Evolutionary conservation across 148 eudicot species (phyloP).

Genomic region (Rhododendron ovatum): DNA sequence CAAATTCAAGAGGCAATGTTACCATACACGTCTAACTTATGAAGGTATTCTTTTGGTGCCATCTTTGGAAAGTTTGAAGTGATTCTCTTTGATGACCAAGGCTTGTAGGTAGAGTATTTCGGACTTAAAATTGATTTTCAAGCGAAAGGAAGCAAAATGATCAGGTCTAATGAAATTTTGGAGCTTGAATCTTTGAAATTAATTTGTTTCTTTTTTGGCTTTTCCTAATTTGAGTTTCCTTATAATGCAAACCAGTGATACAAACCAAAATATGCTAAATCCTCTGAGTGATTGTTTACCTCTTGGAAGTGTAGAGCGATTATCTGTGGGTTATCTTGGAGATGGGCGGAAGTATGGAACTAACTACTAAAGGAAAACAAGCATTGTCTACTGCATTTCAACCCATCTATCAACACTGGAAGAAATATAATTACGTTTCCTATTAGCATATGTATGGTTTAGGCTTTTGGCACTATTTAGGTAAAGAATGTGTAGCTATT

Average conservation of each 20-base stretch:
- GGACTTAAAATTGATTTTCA: background rate
- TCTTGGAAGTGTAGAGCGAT: background rate
- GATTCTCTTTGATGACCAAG: background rate
- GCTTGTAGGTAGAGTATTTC: background rate
- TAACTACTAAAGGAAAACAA: background rate
- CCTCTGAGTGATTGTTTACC: background rate
- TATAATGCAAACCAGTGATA: background rate
- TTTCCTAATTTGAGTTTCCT: constrained; percentile 2
- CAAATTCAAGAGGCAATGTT: background rate
- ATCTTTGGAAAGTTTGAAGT: background rate
- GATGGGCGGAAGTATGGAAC: background rate
- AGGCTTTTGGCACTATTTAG: background rate
- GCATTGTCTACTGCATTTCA: background rate
- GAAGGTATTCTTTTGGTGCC: background rate
- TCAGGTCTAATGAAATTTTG: background rate
- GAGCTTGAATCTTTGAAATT: background rate
- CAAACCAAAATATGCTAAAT: background rate
- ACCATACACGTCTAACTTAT: background rate
- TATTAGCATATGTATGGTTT: background rate
- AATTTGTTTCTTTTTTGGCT: background rate
- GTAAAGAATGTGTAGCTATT: background rate
- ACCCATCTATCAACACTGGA: background rate
- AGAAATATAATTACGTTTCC: background rate
- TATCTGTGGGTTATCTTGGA: background rate
- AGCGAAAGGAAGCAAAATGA: background rate